phyloP scores from a whole-genome alignment of 75 land plant genomes.

The Pinus tabuliformis region DNA sequence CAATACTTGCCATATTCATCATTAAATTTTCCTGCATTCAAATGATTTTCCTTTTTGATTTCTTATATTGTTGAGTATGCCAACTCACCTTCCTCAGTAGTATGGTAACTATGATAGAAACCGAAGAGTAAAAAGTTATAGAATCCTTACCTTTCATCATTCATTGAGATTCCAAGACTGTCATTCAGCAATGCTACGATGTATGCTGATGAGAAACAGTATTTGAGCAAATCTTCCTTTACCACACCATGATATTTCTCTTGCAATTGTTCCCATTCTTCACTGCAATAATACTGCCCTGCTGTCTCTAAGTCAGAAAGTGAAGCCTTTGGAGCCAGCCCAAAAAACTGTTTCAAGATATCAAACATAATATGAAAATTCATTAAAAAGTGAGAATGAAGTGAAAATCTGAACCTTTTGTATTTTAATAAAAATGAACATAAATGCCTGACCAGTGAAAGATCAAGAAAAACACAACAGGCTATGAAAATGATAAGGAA shows the following conservation, averaged over 20 bases:
- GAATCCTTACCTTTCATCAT: constrained; percentile 54
- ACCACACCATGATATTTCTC: constrained; percentile 31
- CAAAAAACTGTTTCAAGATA: constrained; percentile 60
- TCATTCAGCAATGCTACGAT: constrained; percentile 92
- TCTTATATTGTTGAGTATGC: too few relatives aligned
- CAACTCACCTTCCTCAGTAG: too few relatives aligned
- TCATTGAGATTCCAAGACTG: constrained; percentile 73
- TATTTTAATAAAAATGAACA: not conserved
- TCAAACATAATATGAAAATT: not conserved
- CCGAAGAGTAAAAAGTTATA: not conserved
- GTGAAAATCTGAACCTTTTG: not conserved
- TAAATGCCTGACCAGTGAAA: not conserved
- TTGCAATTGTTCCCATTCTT: constrained; percentile 69
- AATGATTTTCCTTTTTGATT: too few relatives aligned
- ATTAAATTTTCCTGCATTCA: too few relatives aligned
- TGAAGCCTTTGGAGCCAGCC: constrained; percentile 45
- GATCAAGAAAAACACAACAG: not conserved
- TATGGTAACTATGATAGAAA: not conserved
- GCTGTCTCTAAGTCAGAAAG: constrained; percentile 62
- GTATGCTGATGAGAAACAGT: constrained; percentile 95
- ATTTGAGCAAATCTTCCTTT: constrained; percentile 65
- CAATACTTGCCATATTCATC: too few relatives aligned
- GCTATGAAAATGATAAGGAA: not conserved
- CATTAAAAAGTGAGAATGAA: constrained; percentile 1
- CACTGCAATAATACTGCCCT: constrained; percentile 79